Conservation (phyloP, 164 flowering plant genomes). For the Umbilicus rupestris region DNA sequence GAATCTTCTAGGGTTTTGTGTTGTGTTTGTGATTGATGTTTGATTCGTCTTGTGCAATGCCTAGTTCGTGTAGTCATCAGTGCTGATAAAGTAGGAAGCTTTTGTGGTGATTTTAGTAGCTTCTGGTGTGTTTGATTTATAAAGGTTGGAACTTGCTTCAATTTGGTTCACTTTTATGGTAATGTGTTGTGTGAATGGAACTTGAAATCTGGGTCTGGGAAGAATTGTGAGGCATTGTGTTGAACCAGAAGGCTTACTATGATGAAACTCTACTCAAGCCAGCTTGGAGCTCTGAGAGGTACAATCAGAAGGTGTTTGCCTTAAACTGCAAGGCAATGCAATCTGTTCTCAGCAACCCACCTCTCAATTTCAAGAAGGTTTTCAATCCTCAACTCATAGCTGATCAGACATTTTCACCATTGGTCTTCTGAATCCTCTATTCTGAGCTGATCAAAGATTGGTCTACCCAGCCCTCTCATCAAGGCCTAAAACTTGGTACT, state of each 20-base stretch:
- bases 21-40: neutral
- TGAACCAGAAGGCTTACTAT: slow-evolving; percentile 22
- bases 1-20: neutral
- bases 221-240: slow-evolving; percentile 19
- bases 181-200: neutral
- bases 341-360: slow-evolving; percentile 13
- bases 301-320: slow-evolving; percentile 16
- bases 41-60: neutral
- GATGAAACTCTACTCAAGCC: slow-evolving; percentile 20
- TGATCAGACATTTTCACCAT: neutral
- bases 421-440: neutral
- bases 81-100: neutral
- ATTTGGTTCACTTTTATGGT: neutral
- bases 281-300: slow-evolving; percentile 11
- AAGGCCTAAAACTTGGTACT: neutral
- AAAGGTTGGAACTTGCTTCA: neutral
- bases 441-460: neutral
- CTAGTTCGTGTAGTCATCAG: neutral
- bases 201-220: neutral
- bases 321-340: slow-evolving; percentile 24
- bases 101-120: neutral
- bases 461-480: neutral
- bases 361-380: slow-evolving; percentile 18
- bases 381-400: neutral
- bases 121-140: neutral